These are phyloP conservation scores for Aspergillus ostianus DNA, from an alignment of 495 filamentous ascomycete genomes.

Conservation along the genomic window DNA sequence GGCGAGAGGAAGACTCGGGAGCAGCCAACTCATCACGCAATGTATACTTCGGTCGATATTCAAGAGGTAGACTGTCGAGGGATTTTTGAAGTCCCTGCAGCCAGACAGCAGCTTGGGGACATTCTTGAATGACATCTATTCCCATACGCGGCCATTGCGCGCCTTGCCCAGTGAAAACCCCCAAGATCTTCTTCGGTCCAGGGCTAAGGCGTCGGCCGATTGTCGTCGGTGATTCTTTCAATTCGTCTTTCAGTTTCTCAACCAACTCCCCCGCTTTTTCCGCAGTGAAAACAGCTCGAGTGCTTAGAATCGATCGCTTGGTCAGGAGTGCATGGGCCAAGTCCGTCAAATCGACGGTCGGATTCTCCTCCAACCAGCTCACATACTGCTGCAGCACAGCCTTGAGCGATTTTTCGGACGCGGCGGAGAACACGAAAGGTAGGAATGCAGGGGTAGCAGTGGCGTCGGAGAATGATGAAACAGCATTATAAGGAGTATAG, in stretches of 20 bases:
- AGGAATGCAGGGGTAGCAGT: neutral
- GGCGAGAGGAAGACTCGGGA: neutral
- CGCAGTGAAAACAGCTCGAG: neutral
- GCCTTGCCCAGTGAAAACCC: constrained; percentile 40
- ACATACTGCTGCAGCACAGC: neutral
- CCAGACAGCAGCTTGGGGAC: constrained; percentile 24
- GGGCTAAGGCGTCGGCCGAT: too few species aligned
- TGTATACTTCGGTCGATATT: constrained; percentile 7
- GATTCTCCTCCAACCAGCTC: neutral
- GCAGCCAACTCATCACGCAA: constrained; percentile 9
- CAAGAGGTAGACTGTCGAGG: constrained; percentile 4
- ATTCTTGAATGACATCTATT: constrained; percentile 23
- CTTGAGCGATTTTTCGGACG: neutral
- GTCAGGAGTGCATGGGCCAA: neutral
- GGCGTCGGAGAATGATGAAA: neutral
- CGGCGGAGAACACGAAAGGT: neutral
- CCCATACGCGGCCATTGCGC: constrained; percentile 37
- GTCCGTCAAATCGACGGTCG: neutral
- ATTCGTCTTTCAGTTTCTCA: neutral
- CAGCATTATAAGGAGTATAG: neutral
- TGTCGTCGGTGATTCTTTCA: neutral
- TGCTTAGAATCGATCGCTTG: neutral
- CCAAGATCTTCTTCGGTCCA: neutral
- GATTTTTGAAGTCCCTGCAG: constrained; percentile 7
- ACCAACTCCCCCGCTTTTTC: neutral